Percentiles rank a stretch among this genome's conserved stretches.
Conservation (phyloP, 1,139 yeast genomes). For the Debaryomyces coudertii region DNA sequence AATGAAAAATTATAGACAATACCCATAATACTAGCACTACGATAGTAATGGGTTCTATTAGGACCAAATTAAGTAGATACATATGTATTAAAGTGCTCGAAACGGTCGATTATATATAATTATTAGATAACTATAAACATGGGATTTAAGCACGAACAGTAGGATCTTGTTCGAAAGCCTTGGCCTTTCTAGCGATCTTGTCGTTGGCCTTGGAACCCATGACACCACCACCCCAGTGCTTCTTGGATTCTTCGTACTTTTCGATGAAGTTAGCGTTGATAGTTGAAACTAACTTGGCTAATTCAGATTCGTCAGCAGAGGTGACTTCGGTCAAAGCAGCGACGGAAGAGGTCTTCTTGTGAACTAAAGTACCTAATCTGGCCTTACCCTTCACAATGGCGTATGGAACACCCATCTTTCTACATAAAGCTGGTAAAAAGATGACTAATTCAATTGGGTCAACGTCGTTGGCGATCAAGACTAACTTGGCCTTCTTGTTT, state of each 20-base stretch:
- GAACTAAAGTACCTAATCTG: conserved; percentile 89
- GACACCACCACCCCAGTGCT: conserved; percentile 98
- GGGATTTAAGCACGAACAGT: conserved; percentile 10
- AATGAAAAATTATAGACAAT: background rate
- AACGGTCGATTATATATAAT: conserved; percentile 12
- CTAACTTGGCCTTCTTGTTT: conserved; percentile 93
- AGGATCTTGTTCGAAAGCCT: conserved; percentile 28
- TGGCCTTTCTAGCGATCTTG: conserved; percentile 50
- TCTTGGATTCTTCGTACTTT: conserved; percentile 86
- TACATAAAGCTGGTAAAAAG: conserved; percentile 92
- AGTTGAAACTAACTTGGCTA: conserved; percentile 83
- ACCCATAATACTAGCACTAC: background rate
- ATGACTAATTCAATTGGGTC: conserved; percentile 93
- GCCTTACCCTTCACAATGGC: conserved; percentile 96
- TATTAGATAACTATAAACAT: conserved; percentile 7
- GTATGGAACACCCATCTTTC: conserved; percentile 96
- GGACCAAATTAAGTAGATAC: conserved; percentile 1
- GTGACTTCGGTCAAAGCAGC: conserved; percentile 90
- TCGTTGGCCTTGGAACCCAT: conserved; percentile 86
- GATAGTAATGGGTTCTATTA: background rate
- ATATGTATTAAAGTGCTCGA: conserved; percentile 7
- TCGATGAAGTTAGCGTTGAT: conserved; percentile 84
- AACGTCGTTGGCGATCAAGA: conserved; percentile 90
- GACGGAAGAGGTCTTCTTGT: conserved; percentile 90
- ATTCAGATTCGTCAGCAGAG: conserved; percentile 85